Conservation (phyloP, 257 asterid species). For the Primulina eburnea region DNA sequence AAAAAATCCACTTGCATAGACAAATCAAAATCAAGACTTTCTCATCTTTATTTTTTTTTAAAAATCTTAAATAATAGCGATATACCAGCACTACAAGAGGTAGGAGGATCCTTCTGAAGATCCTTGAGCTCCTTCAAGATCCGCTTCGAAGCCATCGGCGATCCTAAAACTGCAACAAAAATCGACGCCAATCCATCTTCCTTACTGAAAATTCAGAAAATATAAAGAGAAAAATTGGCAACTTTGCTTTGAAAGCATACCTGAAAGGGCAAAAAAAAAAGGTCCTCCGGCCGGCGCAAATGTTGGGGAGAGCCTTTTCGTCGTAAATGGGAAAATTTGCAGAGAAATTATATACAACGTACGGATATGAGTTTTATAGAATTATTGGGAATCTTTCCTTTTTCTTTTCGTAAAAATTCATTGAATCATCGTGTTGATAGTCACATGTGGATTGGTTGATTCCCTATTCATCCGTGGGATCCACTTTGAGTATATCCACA, state of each 20-base stretch:
- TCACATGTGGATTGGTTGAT: neutral
- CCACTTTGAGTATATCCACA: neutral
- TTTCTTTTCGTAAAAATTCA: neutral
- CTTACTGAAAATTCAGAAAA: neutral
- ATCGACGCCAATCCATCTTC: constrained; percentile 18
- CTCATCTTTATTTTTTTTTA: neutral
- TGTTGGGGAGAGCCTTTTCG: neutral
- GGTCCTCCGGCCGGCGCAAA: neutral
- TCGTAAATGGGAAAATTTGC: neutral
- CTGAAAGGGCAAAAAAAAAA: neutral
- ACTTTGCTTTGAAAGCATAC: neutral
- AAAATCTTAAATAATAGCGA: constrained; percentile 21
- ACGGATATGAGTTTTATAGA: neutral
- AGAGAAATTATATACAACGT: neutral
- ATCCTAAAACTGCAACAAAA: constrained; percentile 4
- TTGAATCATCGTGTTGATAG: neutral
- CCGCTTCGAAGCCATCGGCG: neutral
- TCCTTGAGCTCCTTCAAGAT: constrained; percentile 48
- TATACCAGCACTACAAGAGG: constrained; percentile 9
- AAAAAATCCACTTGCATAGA: neutral
- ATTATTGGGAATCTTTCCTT: neutral
- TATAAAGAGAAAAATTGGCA: neutral
- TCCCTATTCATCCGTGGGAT: neutral
- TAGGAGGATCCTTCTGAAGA: constrained; percentile 43
- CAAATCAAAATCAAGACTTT: neutral